phyloP scores from a whole-genome alignment of 139 green algal genomes.

The Edaphochlamys debaryana region DNA sequence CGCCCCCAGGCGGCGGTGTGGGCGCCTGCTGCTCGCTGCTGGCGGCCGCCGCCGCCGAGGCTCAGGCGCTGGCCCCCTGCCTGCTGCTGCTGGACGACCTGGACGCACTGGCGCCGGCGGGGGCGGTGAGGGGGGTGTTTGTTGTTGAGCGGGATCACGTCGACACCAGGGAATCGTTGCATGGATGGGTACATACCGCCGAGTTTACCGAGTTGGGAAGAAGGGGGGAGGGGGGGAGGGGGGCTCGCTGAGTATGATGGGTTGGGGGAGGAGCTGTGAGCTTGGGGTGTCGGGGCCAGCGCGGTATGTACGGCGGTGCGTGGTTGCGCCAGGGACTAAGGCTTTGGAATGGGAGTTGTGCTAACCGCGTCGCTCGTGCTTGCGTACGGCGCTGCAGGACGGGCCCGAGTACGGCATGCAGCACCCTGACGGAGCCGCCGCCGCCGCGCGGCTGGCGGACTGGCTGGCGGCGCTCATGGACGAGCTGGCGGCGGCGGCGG shows the following conservation, averaged over 20 bases:
- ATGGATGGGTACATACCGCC: too few species aligned
- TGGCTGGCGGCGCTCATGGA: constrained; percentile 50
- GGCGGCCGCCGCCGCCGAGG: constrained; percentile 51
- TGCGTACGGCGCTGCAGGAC: constrained; percentile 10
- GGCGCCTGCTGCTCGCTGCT: too few species aligned
- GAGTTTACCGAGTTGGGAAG: too few species aligned
- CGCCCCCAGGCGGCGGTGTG: too few species aligned
- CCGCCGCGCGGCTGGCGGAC: constrained; percentile 28
- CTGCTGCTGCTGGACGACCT: constrained; percentile 89
- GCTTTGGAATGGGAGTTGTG: too few species aligned
- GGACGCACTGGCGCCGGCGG: constrained; percentile 70
- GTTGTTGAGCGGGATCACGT: too few species aligned
- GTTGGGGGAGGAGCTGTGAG: not conserved
- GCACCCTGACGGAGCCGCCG: constrained; percentile 25
- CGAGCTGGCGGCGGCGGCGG: constrained; percentile 11
- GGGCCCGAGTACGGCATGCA: constrained; percentile 40
- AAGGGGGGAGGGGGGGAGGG: not conserved
- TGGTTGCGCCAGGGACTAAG: not conserved
- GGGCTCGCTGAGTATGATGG: not conserved
- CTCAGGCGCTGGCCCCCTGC: constrained; percentile 65
- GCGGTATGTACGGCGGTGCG: not conserved
- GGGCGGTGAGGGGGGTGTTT: not conserved
- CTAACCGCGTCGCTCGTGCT: too few species aligned
- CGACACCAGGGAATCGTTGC: too few species aligned
- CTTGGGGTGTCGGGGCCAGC: not conserved